Evolutionary conservation across 139 green algal genomes (phyloP).

Genomic region (Chlamydomonas sp.): DNA sequence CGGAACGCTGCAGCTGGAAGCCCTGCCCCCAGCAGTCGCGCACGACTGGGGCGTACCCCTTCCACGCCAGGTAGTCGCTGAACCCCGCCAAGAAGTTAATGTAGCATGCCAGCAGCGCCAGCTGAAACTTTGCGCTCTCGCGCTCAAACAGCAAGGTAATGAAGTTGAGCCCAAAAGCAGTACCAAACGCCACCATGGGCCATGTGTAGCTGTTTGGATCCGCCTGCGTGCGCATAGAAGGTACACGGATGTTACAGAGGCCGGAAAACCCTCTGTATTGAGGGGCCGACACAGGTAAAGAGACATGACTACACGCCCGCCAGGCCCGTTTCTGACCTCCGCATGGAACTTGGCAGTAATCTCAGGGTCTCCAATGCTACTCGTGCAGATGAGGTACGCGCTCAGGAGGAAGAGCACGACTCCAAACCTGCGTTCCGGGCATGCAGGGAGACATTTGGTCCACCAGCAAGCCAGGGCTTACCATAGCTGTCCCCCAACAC

Average conservation of each 20-base stretch:
- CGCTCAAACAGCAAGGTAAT: constrained; percentile 57
- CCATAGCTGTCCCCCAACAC: background rate
- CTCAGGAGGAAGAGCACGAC: constrained; percentile 2
- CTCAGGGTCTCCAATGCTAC: constrained; percentile 18
- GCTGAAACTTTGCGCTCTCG: constrained; percentile 53
- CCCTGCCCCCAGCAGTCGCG: constrained; percentile 37
- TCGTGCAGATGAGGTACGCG: constrained; percentile 22
- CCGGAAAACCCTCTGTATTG: background rate
- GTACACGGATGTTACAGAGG: background rate
- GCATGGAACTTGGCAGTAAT: constrained; percentile 19
- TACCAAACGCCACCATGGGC: constrained; percentile 51
- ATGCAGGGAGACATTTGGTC: background rate
- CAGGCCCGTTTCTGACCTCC: background rate
- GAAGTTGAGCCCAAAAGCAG: constrained; percentile 54
- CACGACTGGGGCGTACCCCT: constrained; percentile 35
- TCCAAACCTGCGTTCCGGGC: constrained; percentile 4
- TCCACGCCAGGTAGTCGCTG: constrained; percentile 47
- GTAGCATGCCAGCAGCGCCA: constrained; percentile 48
- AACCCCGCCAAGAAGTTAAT: constrained; percentile 53
- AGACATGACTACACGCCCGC: background rate
- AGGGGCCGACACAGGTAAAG: too few species aligned
- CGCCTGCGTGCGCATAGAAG: background rate
- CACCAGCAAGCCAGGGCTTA: too few species aligned
- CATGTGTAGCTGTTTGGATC: constrained; percentile 36
- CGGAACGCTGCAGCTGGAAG: constrained; percentile 37